Base-by-base conservation (phyloP, 441 rosid species). In the Adansonia rubrostipa region DNA sequence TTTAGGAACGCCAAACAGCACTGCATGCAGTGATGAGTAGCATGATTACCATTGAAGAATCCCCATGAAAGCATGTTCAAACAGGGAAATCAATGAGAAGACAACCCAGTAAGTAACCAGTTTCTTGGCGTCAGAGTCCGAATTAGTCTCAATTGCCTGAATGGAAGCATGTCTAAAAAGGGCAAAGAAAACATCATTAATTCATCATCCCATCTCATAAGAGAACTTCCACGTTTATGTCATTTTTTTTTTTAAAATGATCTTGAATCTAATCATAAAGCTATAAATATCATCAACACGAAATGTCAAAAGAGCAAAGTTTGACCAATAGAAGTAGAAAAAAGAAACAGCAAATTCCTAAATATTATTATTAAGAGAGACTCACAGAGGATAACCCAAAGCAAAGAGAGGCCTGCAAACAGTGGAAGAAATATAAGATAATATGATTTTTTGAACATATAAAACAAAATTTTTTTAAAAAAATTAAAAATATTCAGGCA, bases 331-430 rank as follows among this genome's bases (percentile, higher is more conserved):
- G 9, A 69, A 69, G 20, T 6, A 14, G 17, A 50, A 66, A 10
- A 70, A 50, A 36, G 7, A 24, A 24, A 44, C 28, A 67, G 3
- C 66, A 24, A 61, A 24, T 10, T 61, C 66, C 8, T 61, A 24
- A 61, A 61, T 17, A 14, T 15, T 6, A 45, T 19, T 6, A 14
- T 8, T 14, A 15, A 20, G 70, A 15, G 3, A 71, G 56, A 71
- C 82, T 80, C 47, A 82, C 87, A 84, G 45, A 33, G 87, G 87
- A 80, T 82, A 84, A 7, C 66, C 83, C 76, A 84, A 54, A 44
- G 82, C 85, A 71, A 79, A 33, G 19, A 82, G 64, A 80, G 84
- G 84, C 81, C 85, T 80, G 83, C 74, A 51, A 75, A 51, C 11
- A 48, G 40, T 36, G 40, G 40, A 36, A 36, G 40, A 36, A 36